These are phyloP conservation scores for Gossypium laxum DNA, from an alignment of 441 rosid genomes.

Conservation along the genomic window DNA sequence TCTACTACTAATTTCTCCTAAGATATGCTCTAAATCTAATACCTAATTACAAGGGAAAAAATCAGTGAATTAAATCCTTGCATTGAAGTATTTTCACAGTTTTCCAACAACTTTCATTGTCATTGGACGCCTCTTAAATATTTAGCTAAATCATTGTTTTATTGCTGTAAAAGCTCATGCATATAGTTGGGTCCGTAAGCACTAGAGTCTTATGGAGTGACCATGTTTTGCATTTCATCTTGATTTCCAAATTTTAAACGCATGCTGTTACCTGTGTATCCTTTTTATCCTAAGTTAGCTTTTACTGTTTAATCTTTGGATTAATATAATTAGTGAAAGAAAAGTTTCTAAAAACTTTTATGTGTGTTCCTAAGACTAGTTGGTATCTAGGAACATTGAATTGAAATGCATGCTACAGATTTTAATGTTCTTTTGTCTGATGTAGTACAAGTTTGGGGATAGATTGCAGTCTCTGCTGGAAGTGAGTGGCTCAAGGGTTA, in stretches of 20 bases:
- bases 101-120: not conserved
- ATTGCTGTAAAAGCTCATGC: not conserved
- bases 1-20: too few species aligned
- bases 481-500: constrained; percentile 52
- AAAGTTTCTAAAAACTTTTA: not conserved
- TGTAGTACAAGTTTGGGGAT: constrained; percentile 59
- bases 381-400: not conserved
- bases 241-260: not conserved
- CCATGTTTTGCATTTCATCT: not conserved
- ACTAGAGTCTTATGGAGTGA: not conserved
- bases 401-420: not conserved
- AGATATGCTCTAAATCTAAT: not conserved
- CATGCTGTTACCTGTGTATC: not conserved
- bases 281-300: not conserved
- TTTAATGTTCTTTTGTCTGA: constrained; percentile 3
- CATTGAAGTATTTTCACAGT: not conserved
- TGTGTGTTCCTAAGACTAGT: not conserved
- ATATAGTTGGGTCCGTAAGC: not conserved
- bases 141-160: not conserved
- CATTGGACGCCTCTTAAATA: not conserved
- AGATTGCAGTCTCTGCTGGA: constrained; percentile 42
- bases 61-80: not conserved
- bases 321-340: not conserved
- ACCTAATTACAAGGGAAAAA: not conserved
- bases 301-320: not conserved